Conservation (phyloP, 768 basidiomycete species). For the Amanita thiersii region DNA sequence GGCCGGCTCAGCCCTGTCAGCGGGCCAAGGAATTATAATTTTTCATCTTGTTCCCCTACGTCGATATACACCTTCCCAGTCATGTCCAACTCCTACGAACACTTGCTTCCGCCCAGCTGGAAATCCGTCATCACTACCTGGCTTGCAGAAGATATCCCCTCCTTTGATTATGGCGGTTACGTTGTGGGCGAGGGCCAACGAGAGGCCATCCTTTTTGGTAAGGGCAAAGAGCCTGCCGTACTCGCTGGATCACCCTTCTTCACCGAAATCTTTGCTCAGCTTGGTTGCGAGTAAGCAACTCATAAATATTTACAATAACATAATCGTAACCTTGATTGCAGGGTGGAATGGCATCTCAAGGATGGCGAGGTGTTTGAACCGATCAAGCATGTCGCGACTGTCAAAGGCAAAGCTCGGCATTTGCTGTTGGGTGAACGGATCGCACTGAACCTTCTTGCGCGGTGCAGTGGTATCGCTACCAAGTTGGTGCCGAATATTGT, state of each 20-base stretch:
- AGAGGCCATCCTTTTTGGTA: constrained; percentile 85
- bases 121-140: constrained; percentile 71
- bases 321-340: constrained; percentile 19
- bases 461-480: constrained; percentile 96
- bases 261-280: constrained; percentile 81
- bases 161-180: constrained; percentile 94
- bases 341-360: constrained; percentile 88
- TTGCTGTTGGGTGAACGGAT: constrained; percentile 89
- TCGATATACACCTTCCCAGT: neutral
- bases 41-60: too few relatives aligned
- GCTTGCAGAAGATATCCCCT: constrained; percentile 91
- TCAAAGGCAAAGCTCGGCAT: constrained; percentile 81
- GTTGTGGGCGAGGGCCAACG: constrained; percentile 88
- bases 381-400: constrained; percentile 82
- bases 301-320: neutral
- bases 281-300: constrained; percentile 69
- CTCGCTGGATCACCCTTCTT: constrained; percentile 96
- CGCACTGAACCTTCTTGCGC: constrained; percentile 85
- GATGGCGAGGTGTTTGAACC: constrained; percentile 83
- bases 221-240: constrained; percentile 70
- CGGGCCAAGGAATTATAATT: neutral
- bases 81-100: constrained; percentile 34
- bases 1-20: too few relatives aligned
- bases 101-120: constrained; percentile 94
- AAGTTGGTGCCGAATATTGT: constrained; percentile 43